These are phyloP conservation scores for Hypocrella siamensis DNA, from an alignment of 2,329 filamentous ascomycete species.

Conservation along the genomic window DNA sequence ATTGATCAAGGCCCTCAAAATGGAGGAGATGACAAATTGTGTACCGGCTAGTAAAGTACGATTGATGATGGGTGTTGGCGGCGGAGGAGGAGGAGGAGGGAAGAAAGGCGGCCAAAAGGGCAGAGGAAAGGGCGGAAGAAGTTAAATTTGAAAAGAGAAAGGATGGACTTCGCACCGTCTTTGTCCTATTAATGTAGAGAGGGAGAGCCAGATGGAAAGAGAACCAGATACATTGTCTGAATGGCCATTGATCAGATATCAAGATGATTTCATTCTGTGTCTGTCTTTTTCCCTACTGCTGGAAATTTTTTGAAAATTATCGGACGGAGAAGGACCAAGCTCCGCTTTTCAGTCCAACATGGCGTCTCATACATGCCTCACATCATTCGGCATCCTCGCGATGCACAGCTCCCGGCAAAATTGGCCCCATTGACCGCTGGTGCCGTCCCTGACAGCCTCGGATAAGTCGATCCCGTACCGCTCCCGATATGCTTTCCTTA, in stretches of 20 bases:
- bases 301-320: no score
- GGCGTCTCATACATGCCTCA: slow-evolving; percentile 29
- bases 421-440: slow-evolving; percentile 58
- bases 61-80: slow-evolving; percentile 53
- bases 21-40: slow-evolving; percentile 65
- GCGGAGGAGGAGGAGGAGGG: slow-evolving; percentile 24
- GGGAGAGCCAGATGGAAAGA: no score
- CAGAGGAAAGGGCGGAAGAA: slow-evolving; percentile 20
- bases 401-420: slow-evolving; percentile 61
- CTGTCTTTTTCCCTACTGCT: no score
- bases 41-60: slow-evolving; percentile 69
- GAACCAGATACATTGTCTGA: no score
- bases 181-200: not conserved
- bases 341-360: no score
- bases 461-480: slow-evolving; percentile 63
- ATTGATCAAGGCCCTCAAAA: slow-evolving; percentile 63
- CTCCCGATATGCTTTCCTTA: slow-evolving; percentile 67
- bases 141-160: not conserved
- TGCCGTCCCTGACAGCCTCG: slow-evolving; percentile 63
- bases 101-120: slow-evolving; percentile 18
- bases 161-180: not conserved
- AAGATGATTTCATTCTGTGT: no score
- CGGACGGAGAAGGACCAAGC: no score
- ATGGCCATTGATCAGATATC: no score
- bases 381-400: slow-evolving; percentile 41